A percentile compares a stretch with the other conserved stretches of the same genome.
Conservation (phyloP, 2,329 filamentous ascomycete genomes). For the Paracamarosporium sp. region DNA sequence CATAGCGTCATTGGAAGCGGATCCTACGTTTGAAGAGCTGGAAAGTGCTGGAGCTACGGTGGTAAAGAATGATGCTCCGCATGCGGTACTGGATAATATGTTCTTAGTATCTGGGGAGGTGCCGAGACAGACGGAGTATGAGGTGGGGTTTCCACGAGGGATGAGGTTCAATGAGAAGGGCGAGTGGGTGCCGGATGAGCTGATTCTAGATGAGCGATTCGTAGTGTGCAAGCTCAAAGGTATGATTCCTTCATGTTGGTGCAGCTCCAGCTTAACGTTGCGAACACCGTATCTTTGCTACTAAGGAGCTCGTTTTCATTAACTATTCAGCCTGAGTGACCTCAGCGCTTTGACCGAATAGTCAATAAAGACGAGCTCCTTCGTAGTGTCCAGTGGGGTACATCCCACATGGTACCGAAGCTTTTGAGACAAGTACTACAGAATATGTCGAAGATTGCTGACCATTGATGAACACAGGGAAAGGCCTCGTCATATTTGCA, state of each 20-base stretch:
- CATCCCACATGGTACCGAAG: no score
- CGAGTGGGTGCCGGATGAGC: constrained; percentile 57
- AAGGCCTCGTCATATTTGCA: constrained; percentile 62
- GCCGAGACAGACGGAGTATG: constrained; percentile 58
- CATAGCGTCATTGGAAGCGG: constrained; percentile 59
- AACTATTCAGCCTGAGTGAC: no score
- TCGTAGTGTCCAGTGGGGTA: no score
- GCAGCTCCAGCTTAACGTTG: no score
- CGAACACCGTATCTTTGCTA: no score
- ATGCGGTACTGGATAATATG: constrained; percentile 57
- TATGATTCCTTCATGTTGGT: no score
- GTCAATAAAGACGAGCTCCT: no score
- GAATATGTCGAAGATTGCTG: no score
- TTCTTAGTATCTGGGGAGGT: constrained; percentile 64
- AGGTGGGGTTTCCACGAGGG: constrained; percentile 55
- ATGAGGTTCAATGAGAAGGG: constrained; percentile 53
- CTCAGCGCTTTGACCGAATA: no score
- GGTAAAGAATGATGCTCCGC: constrained; percentile 46
- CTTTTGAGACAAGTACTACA: no score
- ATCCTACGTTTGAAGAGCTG: constrained; percentile 60
- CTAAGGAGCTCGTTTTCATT: no score
- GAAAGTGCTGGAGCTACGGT: constrained; percentile 51
- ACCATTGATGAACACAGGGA: no score
- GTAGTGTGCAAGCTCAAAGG: constrained; percentile 62
- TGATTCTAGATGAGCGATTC: constrained; percentile 61